Base-by-base conservation (phyloP, 257 asterid genomes). In the Avicennia marina region DNA sequence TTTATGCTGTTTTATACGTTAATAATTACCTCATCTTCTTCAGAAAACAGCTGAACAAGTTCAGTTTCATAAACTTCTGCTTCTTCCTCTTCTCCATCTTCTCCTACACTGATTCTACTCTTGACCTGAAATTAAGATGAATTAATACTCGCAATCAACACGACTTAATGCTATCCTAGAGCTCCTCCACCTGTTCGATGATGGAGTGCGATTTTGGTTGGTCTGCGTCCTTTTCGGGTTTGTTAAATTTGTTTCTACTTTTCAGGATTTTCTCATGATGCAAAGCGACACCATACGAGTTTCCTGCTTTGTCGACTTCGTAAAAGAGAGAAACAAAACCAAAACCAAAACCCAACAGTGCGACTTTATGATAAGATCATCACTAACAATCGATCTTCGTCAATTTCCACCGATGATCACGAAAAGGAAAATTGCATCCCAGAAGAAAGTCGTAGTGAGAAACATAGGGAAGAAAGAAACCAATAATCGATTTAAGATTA, bases 21-120 rank as follows among this genome's bases (percentile, higher is more conserved):
- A 9, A 66, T 31, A 81, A 46, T 26, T 71, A 89, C 97, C 94
- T 87, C 98, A 53, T 90, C 89, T 69, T 90, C 95, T 72, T 82
- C 83, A 0, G 94, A 84, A 36, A 90, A 90, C 1, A 90, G 76
- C 24, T 85, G 94, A 49, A 58, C 75, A 15, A 90, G 89, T 46
- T 90, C 94, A 16, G 84, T 84, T 71, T 85, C 86, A 21, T 81
- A 78, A 24, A 72, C 47, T 68, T 79, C 90, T 53, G 68, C 79
- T 20, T 72, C 82, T 25, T 72, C 86, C 36, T 69, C 90, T 46
- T 68, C 81, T 38, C 65, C 85, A 36, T 56, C 72, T 31, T 74
- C 82, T 36, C 71, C 81, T 16, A 42, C 66, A 19, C 72, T 55
- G 7, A 71, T 65, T 66, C 67, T 73, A 27, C 76, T 53, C 55